Conservation (phyloP, 257 asterid species). For the Nemophila menziesii region DNA sequence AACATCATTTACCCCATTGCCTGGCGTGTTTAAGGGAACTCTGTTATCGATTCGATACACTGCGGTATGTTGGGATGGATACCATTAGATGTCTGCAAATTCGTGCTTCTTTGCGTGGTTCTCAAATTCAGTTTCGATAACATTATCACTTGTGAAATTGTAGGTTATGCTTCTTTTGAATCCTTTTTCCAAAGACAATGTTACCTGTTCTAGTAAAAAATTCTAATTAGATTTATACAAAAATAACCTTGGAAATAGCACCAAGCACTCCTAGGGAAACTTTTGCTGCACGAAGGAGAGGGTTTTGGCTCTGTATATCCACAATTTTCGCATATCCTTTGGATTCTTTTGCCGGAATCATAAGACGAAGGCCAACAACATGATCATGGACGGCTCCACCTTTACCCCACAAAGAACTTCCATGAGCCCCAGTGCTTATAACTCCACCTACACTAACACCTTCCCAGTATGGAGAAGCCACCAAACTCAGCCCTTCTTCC, state of each 20-base stretch:
- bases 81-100: no score
- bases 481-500: conserved; percentile 52
- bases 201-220: conserved; percentile 27
- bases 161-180: no score
- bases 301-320: conserved; percentile 20
- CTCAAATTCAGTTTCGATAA: conserved; percentile 36
- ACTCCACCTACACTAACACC: conserved; percentile 63
- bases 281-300: conserved; percentile 44
- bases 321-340: conserved; percentile 48
- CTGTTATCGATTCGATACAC: conserved; percentile 67
- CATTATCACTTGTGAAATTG: conserved; percentile 54
- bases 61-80: conserved; percentile 54
- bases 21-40: conserved; percentile 35
- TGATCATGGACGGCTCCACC: conserved; percentile 90
- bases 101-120: conserved; percentile 52
- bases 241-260: no score
- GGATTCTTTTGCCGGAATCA: conserved; percentile 33
- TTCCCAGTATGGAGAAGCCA: conserved; percentile 81
- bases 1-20: conserved; percentile 66
- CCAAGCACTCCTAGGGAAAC: conserved; percentile 61
- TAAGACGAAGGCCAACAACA: conserved; percentile 36
- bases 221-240: no score
- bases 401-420: conserved; percentile 86
- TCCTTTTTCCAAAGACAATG: conserved; percentile 44
- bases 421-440: conserved; percentile 77